Conservation (phyloP, 306 rosid genomes). For the Castanea mollissima region DNA sequence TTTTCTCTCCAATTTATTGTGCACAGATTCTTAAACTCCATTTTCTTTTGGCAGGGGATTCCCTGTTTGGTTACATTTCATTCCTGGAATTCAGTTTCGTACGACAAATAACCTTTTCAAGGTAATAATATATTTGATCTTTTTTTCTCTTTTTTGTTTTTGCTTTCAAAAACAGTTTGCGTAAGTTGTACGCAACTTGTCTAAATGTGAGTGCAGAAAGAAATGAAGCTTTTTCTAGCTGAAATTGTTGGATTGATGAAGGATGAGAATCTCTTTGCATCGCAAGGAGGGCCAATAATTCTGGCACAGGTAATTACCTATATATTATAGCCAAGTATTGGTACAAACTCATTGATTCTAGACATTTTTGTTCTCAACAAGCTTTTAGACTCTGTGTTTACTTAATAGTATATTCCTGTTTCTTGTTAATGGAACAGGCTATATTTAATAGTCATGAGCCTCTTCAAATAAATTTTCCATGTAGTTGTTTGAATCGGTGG, state of each 20-base stretch:
- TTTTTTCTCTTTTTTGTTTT: too few species aligned
- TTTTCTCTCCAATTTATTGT: background rate
- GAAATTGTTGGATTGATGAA: slow-evolving; percentile 27
- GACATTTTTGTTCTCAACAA: background rate
- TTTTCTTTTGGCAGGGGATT: slow-evolving; percentile 13
- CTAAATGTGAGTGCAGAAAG: background rate
- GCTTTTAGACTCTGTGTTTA: too few species aligned
- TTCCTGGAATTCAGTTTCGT: slow-evolving; percentile 27
- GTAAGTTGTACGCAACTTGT: background rate
- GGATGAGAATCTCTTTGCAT: slow-evolving; percentile 22
- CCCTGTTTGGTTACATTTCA: slow-evolving; percentile 33
- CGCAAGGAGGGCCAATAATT: slow-evolving; percentile 33
- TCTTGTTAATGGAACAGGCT: too few species aligned
- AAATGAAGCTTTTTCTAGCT: background rate
- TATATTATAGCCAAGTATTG: background rate
- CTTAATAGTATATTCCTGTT: too few species aligned
- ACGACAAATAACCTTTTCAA: slow-evolving; percentile 29
- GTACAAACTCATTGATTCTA: background rate
- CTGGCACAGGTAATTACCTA: slow-evolving; percentile 21
- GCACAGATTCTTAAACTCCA: background rate
- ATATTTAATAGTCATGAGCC: too few species aligned
- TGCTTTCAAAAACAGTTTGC: too few species aligned
- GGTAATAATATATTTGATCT: background rate
- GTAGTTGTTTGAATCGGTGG: too few species aligned
- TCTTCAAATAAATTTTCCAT: too few species aligned